These are phyloP conservation scores for Neurospora cerealis DNA, from an alignment of 495 filamentous ascomycete genomes.

Conservation along the genomic window DNA sequence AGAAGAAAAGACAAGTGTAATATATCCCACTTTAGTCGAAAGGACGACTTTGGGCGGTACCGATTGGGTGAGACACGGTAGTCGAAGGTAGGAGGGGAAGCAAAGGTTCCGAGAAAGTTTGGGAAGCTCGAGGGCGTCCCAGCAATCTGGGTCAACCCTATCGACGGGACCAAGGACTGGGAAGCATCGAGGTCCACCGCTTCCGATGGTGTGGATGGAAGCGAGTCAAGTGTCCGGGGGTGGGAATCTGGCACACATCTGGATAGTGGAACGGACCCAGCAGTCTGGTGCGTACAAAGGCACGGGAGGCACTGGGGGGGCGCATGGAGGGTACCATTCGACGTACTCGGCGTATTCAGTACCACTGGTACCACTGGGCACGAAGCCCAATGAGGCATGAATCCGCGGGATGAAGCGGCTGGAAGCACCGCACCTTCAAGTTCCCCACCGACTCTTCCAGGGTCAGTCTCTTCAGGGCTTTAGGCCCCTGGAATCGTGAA, in stretches of 20 bases:
- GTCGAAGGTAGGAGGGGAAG: not conserved
- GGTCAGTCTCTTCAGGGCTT: not conserved
- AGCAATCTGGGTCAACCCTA: conserved; percentile 13
- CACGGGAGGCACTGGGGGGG: not conserved
- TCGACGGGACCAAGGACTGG: not conserved
- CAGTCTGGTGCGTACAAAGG: not conserved
- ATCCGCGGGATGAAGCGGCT: not conserved
- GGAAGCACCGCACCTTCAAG: not conserved
- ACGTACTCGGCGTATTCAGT: not conserved
- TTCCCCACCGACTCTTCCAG: not conserved
- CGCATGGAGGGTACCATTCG: not conserved
- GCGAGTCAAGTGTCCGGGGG: not conserved
- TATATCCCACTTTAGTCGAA: not conserved
- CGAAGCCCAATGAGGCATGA: not conserved
- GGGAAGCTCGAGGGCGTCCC: conserved; percentile 3
- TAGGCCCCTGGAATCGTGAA: not conserved
- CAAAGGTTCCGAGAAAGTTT: not conserved
- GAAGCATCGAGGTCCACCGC: not conserved
- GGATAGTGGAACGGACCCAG: not conserved
- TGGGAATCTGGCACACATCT: not conserved
- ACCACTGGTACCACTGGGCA: not conserved
- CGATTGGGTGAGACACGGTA: not conserved
- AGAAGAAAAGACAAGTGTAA: not conserved
- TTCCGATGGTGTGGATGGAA: not conserved
- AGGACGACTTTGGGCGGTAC: not conserved